Conservation (phyloP, 2,329 filamentous ascomycete genomes). For the Tricladium varicosporioides region DNA sequence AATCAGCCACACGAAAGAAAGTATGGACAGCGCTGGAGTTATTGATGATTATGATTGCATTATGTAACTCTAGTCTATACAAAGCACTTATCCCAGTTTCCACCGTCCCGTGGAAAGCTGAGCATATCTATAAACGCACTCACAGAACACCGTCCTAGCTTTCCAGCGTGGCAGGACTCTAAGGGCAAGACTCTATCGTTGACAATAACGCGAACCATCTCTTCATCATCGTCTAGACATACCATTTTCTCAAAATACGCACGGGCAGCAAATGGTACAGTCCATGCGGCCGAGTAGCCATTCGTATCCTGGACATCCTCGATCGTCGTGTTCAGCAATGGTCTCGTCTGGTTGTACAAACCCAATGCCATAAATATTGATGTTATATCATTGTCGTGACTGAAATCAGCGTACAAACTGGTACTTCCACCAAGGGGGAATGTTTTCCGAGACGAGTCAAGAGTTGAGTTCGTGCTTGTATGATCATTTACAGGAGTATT, state of each 20-base stretch:
- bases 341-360: slow-evolving; percentile 65
- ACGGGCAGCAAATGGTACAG: slow-evolving; percentile 76
- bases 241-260: slow-evolving; percentile 87
- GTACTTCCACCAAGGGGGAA: slow-evolving; percentile 65
- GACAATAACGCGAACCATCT: slow-evolving; percentile 75
- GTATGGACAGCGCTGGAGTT: not conserved
- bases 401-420: slow-evolving; percentile 82
- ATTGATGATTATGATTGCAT: not conserved
- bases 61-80: slow-evolving; percentile 17
- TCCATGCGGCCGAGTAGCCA: slow-evolving; percentile 75
- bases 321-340: slow-evolving; percentile 50
- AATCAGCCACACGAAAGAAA: not conserved
- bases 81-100: slow-evolving; percentile 70
- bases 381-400: slow-evolving; percentile 86
- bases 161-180: slow-evolving; percentile 67
- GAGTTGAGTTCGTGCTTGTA: slow-evolving; percentile 74
- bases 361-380: slow-evolving; percentile 74
- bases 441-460: slow-evolving; percentile 61
- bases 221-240: slow-evolving; percentile 58
- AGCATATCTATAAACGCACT: slow-evolving; percentile 71
- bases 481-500: slow-evolving; percentile 64
- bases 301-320: slow-evolving; percentile 51
- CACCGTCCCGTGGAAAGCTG: slow-evolving; percentile 69
- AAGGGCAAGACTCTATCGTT: slow-evolving; percentile 81
- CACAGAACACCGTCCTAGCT: slow-evolving; percentile 67